Percentiles rank a stretch among this genome's conserved stretches.
Conservation (phyloP, 129 eudicot species). For the carrot (Daucus carota) region DNA sequence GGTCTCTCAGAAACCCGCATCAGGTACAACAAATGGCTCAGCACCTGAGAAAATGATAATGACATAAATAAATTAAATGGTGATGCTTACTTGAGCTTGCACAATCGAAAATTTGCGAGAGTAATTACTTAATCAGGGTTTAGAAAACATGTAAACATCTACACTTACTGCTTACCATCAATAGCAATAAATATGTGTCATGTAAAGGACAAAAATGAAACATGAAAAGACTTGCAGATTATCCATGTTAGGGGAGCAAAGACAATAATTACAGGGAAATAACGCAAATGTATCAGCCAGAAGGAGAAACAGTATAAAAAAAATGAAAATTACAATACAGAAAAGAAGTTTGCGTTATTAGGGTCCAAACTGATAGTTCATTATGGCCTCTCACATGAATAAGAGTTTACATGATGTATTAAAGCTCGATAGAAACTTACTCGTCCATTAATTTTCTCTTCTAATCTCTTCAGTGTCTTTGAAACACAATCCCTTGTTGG, state of each 20-base stretch:
- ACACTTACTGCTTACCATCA: not conserved
- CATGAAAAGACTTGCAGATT: not conserved
- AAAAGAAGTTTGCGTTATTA: not conserved
- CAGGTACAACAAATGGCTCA: slow-evolving; percentile 62
- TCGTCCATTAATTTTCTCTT: slow-evolving; percentile 85
- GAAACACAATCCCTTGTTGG: slow-evolving; percentile 88
- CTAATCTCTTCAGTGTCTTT: slow-evolving; percentile 75
- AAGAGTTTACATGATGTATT: not conserved
- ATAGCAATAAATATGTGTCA: not conserved
- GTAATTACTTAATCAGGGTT: not conserved
- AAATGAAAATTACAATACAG: not conserved
- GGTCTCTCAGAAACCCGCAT: slow-evolving; percentile 56
- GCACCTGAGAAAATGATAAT: slow-evolving; percentile 37
- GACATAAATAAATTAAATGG: not conserved
- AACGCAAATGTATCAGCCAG: not conserved
- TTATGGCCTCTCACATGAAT: not conserved
- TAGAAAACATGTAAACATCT: not conserved
- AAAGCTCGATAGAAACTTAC: slow-evolving; percentile 29
- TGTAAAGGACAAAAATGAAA: not conserved
- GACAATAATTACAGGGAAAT: not conserved
- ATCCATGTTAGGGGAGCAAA: not conserved
- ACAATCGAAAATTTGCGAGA: not conserved
- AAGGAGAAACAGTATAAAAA: not conserved
- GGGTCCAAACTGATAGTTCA: not conserved
- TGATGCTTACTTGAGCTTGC: not conserved